Evolutionary conservation across 768 basidiomycete genomes (phyloP), one percentile per base, ranked within the genome.

Genomic region (Amanita inopinata): DNA sequence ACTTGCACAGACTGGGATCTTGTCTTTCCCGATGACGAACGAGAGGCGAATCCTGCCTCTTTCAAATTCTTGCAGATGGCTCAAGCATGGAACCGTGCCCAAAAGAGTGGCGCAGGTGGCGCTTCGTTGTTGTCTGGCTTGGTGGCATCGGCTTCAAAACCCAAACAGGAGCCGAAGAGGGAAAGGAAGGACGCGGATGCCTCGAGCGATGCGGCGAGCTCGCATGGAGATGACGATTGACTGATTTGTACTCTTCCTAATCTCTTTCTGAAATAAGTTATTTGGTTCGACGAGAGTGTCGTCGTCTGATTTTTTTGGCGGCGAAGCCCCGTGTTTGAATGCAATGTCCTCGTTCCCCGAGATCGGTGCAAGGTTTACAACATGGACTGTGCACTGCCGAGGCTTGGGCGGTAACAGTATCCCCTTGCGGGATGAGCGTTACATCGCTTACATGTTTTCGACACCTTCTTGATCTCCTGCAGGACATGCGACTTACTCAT

Each of bases 1-100:
- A 3, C 12, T 33, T 10, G 18, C 9, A 18, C 17, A 92, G 93
- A 94, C 54, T 94, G 86, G 81, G 93, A 94, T 55, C 77, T 93
- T 55, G 81, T 93, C 15, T 98, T 97, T 60, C 81, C 91, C 19
- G 94, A 97, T 67, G 94, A 98, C 71, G 91, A 96, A 55, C 74
- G 83, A 40, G 93, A 94, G 55, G 77, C 83, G 34, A 94, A 96
- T 54, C 89, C 93, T 0, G 82, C 89, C 0, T 78, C 88, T 0
- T 94, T 92, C 81, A 94, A 92, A 55, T 92, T 98, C 70, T 67
- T 97, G 57, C 84, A 93, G 58, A 89, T 86, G 72, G 94, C 94
- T 0, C 91, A 93, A 56, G 83, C 82, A 0, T 97, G 93, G 93
- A 83, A 82, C 53, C 69, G 63, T 41, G 54, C 74, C 1, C 70